A percentile compares a stretch with the other conserved stretches of the same genome.
These are phyloP conservation scores for Pythium volutum DNA, from an alignment of 352 stramenopile genomes.

Conservation along the genomic window DNA sequence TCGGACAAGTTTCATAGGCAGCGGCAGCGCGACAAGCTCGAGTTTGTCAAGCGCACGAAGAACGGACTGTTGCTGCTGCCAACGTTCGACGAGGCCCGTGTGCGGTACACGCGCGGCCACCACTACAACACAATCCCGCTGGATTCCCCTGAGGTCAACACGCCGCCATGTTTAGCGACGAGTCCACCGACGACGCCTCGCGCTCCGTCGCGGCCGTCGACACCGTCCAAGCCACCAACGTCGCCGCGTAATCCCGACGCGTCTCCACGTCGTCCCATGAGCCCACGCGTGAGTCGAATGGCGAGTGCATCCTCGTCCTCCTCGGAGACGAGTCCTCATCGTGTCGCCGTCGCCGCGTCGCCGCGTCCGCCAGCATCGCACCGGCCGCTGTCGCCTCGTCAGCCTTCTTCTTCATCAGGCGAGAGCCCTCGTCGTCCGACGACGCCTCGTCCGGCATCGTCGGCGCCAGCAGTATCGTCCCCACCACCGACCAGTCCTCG, in stretches of 20 bases:
- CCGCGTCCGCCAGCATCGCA: neutral
- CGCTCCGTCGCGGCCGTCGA: neutral
- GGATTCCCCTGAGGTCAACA: too few relatives aligned
- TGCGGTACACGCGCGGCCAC: constrained; percentile 48
- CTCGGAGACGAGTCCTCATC: neutral
- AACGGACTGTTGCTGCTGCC: constrained; percentile 63
- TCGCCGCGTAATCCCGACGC: neutral
- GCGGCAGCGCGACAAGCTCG: constrained; percentile 40
- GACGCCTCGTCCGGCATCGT: neutral
- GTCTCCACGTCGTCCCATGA: constrained; percentile 9
- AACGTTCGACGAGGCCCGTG: constrained; percentile 48
- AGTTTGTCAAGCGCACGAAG: constrained; percentile 60
- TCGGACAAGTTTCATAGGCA: constrained; percentile 55
- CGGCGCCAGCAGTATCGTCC: neutral
- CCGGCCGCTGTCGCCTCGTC: constrained; percentile 3
- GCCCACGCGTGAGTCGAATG: constrained; percentile 10
- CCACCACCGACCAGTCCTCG: neutral
- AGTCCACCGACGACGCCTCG: constrained; percentile 16
- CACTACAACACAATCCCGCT: constrained; percentile 21
- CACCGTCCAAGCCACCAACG: neutral
- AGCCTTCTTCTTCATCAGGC: neutral
- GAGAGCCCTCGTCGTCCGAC: constrained; percentile 4
- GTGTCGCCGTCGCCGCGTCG: too few relatives aligned
- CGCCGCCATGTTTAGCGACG: too few relatives aligned
- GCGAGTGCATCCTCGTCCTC: constrained; percentile 4